A percentile compares a stretch with the other conserved stretches of the same genome.
These are phyloP conservation scores for Boletellus emodensis DNA, from an alignment of 768 basidiomycete species.

Conservation along the genomic window DNA sequence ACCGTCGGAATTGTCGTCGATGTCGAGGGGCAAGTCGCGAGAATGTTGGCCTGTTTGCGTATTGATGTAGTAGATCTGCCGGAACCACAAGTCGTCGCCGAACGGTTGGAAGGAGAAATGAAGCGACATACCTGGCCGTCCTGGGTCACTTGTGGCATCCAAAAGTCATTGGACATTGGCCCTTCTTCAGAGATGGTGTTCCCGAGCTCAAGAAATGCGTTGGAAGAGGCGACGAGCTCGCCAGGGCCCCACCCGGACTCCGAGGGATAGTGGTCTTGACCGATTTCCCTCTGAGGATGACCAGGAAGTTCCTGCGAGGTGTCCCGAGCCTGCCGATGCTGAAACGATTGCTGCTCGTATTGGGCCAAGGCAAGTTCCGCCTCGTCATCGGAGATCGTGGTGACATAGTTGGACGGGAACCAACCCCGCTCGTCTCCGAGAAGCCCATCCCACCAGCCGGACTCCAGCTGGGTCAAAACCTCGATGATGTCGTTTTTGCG, in stretches of 20 bases:
- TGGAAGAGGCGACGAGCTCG: constrained; percentile 33
- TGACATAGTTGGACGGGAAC: constrained; percentile 97
- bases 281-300: constrained; percentile 11
- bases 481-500: constrained; percentile 86
- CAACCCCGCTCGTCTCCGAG: constrained; percentile 87
- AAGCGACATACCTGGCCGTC: constrained; percentile 69
- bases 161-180: constrained; percentile 67
- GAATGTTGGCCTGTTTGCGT: constrained; percentile 81
- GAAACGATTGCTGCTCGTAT: constrained; percentile 12
- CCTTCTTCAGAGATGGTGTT: constrained; percentile 25
- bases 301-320: constrained; percentile 5
- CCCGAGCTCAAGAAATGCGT: constrained; percentile 32
- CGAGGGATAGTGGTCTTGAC: constrained; percentile 28
- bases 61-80: constrained; percentile 92
- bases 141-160: constrained; percentile 82
- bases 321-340: constrained; percentile 14
- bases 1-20: constrained; percentile 59
- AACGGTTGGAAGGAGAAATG: neutral
- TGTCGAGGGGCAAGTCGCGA: constrained; percentile 76
- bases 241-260: constrained; percentile 46
- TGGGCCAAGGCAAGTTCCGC: constrained; percentile 60
- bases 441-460: constrained; percentile 98
- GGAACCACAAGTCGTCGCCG: neutral
- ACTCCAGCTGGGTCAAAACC: constrained; percentile 84
- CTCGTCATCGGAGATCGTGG: constrained; percentile 72